These are phyloP conservation scores for Sugiyamaella pinicola DNA, from an alignment of 1,139 yeast genomes.

Conservation along the genomic window DNA sequence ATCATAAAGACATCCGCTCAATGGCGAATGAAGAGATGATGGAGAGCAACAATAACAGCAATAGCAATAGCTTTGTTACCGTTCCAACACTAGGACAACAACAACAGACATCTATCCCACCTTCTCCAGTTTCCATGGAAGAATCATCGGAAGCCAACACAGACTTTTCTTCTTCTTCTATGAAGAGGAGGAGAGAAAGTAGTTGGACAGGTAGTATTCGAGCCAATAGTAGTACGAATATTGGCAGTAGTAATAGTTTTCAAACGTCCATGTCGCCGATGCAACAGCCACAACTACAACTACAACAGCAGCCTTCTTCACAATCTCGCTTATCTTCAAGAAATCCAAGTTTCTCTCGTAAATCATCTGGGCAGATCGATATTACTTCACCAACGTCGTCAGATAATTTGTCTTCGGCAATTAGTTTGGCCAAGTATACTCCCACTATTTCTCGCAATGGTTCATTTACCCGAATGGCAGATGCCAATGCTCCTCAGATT, in stretches of 20 bases:
- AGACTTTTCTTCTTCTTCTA: constrained; percentile 33
- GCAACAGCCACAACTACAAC: constrained; percentile 11
- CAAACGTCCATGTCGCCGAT: constrained; percentile 6
- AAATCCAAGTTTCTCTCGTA: constrained; percentile 17
- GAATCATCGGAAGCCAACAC: constrained; percentile 32
- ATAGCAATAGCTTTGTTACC: constrained; percentile 1
- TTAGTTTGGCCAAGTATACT: constrained; percentile 14
- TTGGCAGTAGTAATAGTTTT: constrained; percentile 1
- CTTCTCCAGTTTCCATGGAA: constrained; percentile 36
- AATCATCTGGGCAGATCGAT: constrained; percentile 21
- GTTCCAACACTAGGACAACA: constrained; percentile 5
- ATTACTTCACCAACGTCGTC: constrained; percentile 28
- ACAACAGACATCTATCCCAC: constrained; percentile 22
- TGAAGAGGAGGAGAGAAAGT: constrained; percentile 35
- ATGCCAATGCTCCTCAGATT: constrained; percentile 40
- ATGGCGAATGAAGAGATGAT: constrained; percentile 1
- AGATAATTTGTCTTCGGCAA: constrained; percentile 23
- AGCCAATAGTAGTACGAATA: constrained; percentile 6
- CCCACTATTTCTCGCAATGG: constrained; percentile 8
- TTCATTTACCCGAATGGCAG: constrained; percentile 16
- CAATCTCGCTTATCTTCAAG: constrained; percentile 6
- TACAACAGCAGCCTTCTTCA: constrained; percentile 9
- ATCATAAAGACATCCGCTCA: constrained; percentile 60
- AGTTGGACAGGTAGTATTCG: constrained; percentile 30
- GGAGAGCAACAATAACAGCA: background rate